phyloP scores from a whole-genome alignment of 768 basidiomycete genomes.

The Guyanaporus albipodus region DNA sequence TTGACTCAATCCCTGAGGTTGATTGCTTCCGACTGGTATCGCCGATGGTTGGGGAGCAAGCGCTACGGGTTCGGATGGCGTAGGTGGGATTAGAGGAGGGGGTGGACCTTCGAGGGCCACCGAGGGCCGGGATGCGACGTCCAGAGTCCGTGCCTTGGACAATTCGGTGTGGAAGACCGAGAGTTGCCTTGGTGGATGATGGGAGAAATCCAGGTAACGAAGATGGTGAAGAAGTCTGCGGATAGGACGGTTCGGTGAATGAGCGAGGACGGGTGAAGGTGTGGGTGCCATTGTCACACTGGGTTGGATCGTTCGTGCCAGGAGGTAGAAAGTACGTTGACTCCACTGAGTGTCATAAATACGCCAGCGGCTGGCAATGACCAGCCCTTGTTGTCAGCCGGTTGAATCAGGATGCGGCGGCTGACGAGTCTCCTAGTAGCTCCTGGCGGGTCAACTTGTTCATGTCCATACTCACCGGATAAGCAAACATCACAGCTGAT shows the following conservation, averaged over 20 bases:
- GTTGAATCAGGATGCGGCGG: conserved; percentile 8
- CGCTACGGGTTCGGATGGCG: conserved; percentile 3
- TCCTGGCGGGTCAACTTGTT: background rate
- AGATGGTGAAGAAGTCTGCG: conserved; percentile 10
- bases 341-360: conserved; percentile 25
- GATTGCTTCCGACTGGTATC: background rate
- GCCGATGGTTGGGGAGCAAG: conserved; percentile 7
- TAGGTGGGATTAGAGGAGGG: background rate
- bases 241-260: conserved; percentile 1
- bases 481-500: background rate
- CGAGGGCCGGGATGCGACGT: conserved; percentile 7
- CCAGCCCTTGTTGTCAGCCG: conserved; percentile 15
- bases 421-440: conserved; percentile 14
- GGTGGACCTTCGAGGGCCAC: conserved; percentile 2
- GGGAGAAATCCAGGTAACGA: conserved; percentile 11
- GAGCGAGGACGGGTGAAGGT: conserved; percentile 2
- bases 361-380: conserved; percentile 24
- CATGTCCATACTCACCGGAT: background rate
- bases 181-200: background rate
- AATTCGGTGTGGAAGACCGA: background rate
- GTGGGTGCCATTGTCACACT: conserved; percentile 22
- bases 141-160: conserved; percentile 6
- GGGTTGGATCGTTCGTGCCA: background rate
- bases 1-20: conserved; percentile 3
- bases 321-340: background rate